Evolutionary conservation across 164 flowering plant species (phyloP).

Genomic region (Umbilicus rupestris): DNA sequence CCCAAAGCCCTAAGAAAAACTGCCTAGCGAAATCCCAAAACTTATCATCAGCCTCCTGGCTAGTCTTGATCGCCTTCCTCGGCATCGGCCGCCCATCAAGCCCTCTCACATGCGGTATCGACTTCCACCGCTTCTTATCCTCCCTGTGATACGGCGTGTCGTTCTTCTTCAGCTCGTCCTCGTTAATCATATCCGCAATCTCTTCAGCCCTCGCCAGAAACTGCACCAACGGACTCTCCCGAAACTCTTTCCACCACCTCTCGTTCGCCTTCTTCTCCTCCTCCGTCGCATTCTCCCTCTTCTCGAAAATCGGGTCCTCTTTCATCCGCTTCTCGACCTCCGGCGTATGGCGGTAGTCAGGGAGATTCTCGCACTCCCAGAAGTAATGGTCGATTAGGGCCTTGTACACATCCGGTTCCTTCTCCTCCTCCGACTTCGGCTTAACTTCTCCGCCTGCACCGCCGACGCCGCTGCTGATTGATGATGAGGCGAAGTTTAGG

Average conservation of each 20-base stretch:
- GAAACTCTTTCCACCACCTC: slow-evolving; percentile 49
- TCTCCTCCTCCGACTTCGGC: slow-evolving; percentile 16
- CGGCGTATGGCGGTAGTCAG: slow-evolving; percentile 66
- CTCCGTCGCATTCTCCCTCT: slow-evolving; percentile 45
- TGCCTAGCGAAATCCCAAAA: slow-evolving; percentile 88
- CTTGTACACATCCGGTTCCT: slow-evolving; percentile 30
- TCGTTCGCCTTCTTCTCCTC: slow-evolving; percentile 59
- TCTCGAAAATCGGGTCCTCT: slow-evolving; percentile 47
- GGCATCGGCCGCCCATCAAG: slow-evolving; percentile 94
- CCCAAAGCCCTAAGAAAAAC: slow-evolving; percentile 93
- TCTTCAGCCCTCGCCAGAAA: slow-evolving; percentile 43
- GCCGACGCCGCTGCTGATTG: slow-evolving; percentile 16
- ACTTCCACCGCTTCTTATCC: slow-evolving; percentile 57
- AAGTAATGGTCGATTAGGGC: slow-evolving; percentile 49
- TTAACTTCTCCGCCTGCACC: slow-evolving; percentile 8
- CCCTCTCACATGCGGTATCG: slow-evolving; percentile 65
- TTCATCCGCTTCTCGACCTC: slow-evolving; percentile 62
- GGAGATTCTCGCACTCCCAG: slow-evolving; percentile 66
- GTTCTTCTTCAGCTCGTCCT: slow-evolving; percentile 50
- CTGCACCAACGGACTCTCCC: slow-evolving; percentile 42
- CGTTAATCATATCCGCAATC: slow-evolving; percentile 47
- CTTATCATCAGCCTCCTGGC: slow-evolving; percentile 55
- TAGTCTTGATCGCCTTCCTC: slow-evolving; percentile 56
- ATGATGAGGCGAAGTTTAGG: slow-evolving; percentile 37
- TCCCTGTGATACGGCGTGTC: slow-evolving; percentile 42